Evolutionary conservation across 1,284 basidiomycete genomes (phyloP).

Genomic region (Lentinula novae-zelandiae): DNA sequence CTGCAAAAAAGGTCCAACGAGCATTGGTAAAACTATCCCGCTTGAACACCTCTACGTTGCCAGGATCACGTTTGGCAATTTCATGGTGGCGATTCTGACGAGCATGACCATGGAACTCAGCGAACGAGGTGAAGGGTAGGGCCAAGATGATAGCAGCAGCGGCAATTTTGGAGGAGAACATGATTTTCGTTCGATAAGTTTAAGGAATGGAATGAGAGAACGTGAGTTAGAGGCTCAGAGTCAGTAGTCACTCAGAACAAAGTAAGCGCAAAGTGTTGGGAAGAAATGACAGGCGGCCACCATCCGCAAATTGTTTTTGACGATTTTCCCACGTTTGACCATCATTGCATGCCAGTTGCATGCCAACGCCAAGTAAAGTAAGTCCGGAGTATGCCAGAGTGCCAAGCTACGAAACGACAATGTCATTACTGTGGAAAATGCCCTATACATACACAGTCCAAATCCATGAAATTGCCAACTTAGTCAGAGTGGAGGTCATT

Average conservation of each 20-base stretch:
- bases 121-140: slow-evolving; percentile 33
- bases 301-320: not conserved
- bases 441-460: too few relatives aligned
- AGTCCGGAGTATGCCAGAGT: too few relatives aligned
- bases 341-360: not conserved
- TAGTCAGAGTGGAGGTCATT: not conserved
- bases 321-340: not conserved
- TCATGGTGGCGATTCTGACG: slow-evolving; percentile 38
- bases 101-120: slow-evolving; percentile 26
- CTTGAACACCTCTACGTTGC: slow-evolving; percentile 34
- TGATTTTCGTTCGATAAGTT: not conserved
- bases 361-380: not conserved
- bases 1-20: slow-evolving; percentile 51
- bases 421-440: too few relatives aligned
- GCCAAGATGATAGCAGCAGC: slow-evolving; percentile 29
- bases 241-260: not conserved
- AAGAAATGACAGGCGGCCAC: not conserved
- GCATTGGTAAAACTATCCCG: slow-evolving; percentile 26
- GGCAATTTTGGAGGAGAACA: not conserved
- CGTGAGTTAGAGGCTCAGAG: not conserved
- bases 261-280: not conserved
- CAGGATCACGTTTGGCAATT: slow-evolving; percentile 39
- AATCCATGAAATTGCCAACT: too few relatives aligned
- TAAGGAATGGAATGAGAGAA: not conserved
- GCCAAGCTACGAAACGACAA: too few relatives aligned